Conservation (phyloP, 768 basidiomycete genomes). For the Russula sp. region DNA sequence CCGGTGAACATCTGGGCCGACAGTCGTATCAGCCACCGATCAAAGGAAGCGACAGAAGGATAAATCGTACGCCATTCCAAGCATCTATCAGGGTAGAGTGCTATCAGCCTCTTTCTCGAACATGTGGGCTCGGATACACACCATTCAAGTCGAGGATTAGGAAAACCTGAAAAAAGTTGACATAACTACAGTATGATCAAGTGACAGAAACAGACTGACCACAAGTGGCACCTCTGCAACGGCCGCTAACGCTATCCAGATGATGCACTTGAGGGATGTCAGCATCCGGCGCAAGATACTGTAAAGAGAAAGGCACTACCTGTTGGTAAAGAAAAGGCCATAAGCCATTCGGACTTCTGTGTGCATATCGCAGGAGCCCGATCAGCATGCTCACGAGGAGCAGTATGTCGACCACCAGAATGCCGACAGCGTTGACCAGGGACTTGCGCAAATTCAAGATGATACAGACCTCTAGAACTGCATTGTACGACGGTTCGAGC, state of each 20-base stretch:
- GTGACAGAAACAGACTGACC: neutral
- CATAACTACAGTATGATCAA: neutral
- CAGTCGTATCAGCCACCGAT: neutral
- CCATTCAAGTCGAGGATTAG: neutral
- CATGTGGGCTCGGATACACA: neutral
- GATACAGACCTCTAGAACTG: neutral
- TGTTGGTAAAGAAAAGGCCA: slow-evolving; percentile 7
- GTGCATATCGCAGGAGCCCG: neutral
- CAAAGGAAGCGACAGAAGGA: neutral
- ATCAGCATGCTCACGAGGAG: neutral
- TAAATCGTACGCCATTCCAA: neutral
- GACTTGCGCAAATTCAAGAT: neutral
- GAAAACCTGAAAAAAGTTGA: neutral
- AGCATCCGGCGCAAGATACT: neutral
- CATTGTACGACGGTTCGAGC: neutral
- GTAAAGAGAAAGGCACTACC: neutral
- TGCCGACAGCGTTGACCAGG: neutral
- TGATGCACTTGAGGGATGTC: neutral
- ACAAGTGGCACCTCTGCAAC: neutral
- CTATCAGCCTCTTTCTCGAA: neutral
- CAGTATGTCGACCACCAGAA: neutral
- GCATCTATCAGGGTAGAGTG: neutral
- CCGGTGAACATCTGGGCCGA: neutral
- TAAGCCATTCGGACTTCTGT: neutral
- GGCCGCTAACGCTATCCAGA: neutral